Evolutionary conservation across 176 grass and related monocot species (phyloP), one percentile per base, ranked within the genome.

Genomic region (Carex parvula): DNA sequence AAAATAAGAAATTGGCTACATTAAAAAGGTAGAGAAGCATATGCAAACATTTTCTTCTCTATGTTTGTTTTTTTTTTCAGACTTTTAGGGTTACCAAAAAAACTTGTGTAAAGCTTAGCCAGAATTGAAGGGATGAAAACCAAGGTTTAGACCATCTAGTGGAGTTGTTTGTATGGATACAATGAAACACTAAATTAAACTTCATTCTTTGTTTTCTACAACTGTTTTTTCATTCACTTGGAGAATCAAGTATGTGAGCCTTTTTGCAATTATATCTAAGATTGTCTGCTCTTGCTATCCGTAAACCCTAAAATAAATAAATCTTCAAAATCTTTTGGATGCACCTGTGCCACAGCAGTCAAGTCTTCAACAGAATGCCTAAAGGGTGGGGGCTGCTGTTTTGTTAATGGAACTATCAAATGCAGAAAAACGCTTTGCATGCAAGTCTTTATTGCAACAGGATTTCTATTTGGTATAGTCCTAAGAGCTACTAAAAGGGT

Each of bases 321-420:
- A 65, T 50, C 18, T 65, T 52, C 4, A 55, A 83, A 82, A 81
- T 65, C 13, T 68, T 83, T 69, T 69, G 42, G 39, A 83, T 83
- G 50, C 24, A 78, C 52, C 32, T 78, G 52, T 18, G 13, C 50
- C 61, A 32, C 64, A 54, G 24, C 53, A 17, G 41, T 48, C 11
- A 83, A 83, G n/a, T 21, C 57, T 83, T 68, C 61, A 64, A 83
- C 67, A 65, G 20, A 83, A 67, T 83, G 39, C 16, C 58, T 55
- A 55, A 55, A 83, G 20, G 41, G 13, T 83, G 60, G 41, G 80
- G 35, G 26, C 26, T 14, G 10, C 13, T 17, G 9, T 8, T 68
- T 18, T 16, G 52, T 83, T 52, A 26, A 83, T 67, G 21, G 21
- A 56, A 77, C 73, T 56, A 57, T 32, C 60, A 67, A 68, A 66